Evolutionary conservation across 2,329 filamentous ascomycete species (phyloP), one percentile per base, ranked within the genome.

Genomic region (Arthrobotrys musiformis): DNA sequence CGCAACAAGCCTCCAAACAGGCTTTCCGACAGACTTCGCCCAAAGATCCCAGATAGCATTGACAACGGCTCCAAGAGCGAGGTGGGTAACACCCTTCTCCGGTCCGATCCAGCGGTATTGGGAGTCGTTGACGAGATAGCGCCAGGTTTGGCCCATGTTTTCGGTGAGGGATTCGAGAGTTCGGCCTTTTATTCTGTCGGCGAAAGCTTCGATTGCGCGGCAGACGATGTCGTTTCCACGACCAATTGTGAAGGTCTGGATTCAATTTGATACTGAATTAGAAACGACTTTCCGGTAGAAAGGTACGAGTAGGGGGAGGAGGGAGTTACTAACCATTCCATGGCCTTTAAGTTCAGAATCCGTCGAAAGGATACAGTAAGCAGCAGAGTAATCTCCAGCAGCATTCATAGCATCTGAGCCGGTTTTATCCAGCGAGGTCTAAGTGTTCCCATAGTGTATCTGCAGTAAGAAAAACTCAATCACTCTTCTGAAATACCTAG

Each of bases 401-500:
- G 92, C 92, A 82, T 97, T 97, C 94, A 97, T 97, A 82, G 93
- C 94, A 88, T 97, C 94, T 7, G 93, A 96, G 81, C 93, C 93
- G n/a, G 93, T 97, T 86, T 94, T 95, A 85, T 97, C 93, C 78
- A 97, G 89, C 44, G 93, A 97, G n/a, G 93, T 97, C 84, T 89
- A 78, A 40, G 19, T 4, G 2, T 22, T 33, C 17, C n/a, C 56
- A 33, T 61, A n/a, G 28, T 13, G 44, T 33, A 33, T 33, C 64
- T 77, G 70, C 17, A 67, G 50, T 67, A 66, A 76, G 56, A 63
- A 69, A 54, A 72, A 44, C 48, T 66, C 62, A 70, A 76, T 76
- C 72, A 76, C 58, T 44, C 72, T 48, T 69, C 46, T 66, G 63
- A 68, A 37, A 62, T 69, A 63, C 63, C 62, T 68, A 68, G 40